Conservation (phyloP, 345 rosid species). For the Rhodamnia rubescens region DNA sequence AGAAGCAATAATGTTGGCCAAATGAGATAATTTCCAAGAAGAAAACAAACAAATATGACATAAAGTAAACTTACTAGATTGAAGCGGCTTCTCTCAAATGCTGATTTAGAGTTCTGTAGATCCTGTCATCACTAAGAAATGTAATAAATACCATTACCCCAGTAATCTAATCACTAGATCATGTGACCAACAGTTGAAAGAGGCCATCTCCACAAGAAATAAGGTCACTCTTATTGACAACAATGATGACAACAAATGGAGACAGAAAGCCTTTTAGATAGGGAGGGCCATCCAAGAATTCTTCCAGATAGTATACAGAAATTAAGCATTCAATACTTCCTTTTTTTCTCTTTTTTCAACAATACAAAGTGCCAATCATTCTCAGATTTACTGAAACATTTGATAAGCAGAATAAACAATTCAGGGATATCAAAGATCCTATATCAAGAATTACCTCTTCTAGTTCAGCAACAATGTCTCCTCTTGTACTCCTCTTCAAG, state of each 20-base stretch:
- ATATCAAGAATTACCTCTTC: slow-evolving; percentile 54
- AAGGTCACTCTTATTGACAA: background rate
- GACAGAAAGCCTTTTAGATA: background rate
- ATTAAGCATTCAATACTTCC: background rate
- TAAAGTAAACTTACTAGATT: slow-evolving; percentile 49
- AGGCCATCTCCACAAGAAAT: background rate
- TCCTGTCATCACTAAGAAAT: slow-evolving; percentile 27
- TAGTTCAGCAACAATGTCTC: slow-evolving; percentile 60
- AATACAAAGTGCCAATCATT: background rate
- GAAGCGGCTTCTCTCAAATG: slow-evolving; percentile 83
- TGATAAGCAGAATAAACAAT: background rate
- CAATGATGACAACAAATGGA: background rate
- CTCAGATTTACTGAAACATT: background rate
- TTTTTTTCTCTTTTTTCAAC: background rate
- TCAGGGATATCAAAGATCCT: background rate
- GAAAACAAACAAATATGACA: background rate
- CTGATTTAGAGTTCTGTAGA: slow-evolving; percentile 73
- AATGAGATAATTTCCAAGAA: background rate
- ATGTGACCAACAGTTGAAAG: background rate
- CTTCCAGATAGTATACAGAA: background rate
- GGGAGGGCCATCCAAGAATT: background rate
- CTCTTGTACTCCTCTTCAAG: slow-evolving; percentile 64
- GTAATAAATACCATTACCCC: background rate
- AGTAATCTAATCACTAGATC: background rate
- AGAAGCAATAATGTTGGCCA: slow-evolving; percentile 7